Evolutionary conservation across 495 filamentous ascomycete genomes (phyloP).

Genomic region (Annulohypoxylon maeteangense): DNA sequence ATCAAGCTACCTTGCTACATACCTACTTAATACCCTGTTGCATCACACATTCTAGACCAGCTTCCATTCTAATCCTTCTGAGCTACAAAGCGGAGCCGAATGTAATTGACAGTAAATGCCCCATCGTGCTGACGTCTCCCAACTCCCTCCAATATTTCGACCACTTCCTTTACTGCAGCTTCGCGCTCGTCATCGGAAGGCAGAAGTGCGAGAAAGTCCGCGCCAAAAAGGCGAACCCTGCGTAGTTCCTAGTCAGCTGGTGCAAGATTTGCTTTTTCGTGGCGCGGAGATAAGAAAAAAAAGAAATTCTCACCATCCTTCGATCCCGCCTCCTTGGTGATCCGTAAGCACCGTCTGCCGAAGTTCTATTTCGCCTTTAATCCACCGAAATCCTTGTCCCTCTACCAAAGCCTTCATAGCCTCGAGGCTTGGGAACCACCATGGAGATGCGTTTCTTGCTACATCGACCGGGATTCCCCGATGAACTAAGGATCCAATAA

Average conservation of each 20-base stretch:
- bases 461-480: slow-evolving; percentile 14
- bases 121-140: slow-evolving; percentile 15
- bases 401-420: slow-evolving; percentile 7
- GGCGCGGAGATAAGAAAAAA: neutral
- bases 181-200: neutral
- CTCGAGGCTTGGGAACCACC: slow-evolving; percentile 9
- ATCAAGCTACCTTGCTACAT: no score
- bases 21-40: neutral
- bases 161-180: slow-evolving; percentile 4
- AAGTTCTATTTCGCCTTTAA: slow-evolving; percentile 20
- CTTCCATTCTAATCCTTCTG: neutral
- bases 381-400: slow-evolving; percentile 19
- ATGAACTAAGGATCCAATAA: slow-evolving; percentile 4
- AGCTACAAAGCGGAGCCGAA: slow-evolving; percentile 14
- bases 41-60: neutral
- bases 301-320: slow-evolving; percentile 2
- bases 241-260: neutral
- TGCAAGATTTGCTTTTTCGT: neutral
- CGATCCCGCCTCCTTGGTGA: slow-evolving; percentile 8
- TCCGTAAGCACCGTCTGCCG: slow-evolving; percentile 9
- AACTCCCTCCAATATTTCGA: slow-evolving; percentile 9
- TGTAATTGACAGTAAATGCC: slow-evolving; percentile 20
- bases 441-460: slow-evolving; percentile 4
- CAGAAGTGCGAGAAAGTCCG: slow-evolving; percentile 12
- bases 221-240: slow-evolving; percentile 17